phyloP scores from a whole-genome alignment of 768 basidiomycete species.

The Lentinula sp. region DNA sequence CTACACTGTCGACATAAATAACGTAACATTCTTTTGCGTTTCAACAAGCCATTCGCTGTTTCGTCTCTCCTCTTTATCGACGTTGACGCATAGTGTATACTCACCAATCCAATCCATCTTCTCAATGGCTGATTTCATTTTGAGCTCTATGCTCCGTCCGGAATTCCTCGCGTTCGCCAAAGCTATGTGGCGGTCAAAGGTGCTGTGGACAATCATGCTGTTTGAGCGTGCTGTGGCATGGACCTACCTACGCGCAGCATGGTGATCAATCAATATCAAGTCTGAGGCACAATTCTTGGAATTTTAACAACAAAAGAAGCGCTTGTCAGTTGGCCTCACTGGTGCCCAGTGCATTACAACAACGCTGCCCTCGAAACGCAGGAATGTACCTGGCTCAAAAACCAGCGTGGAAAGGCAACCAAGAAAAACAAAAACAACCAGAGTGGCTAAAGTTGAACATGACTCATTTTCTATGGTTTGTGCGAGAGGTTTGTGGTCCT shows the following conservation, averaged over 20 bases:
- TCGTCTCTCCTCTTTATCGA: background rate
- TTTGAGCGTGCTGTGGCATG: too few species aligned
- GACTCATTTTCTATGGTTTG: background rate
- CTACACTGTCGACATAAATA: background rate
- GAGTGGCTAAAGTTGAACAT: background rate
- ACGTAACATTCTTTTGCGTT: constrained; percentile 7
- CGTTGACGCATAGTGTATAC: constrained; percentile 5
- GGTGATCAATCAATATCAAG: too few species aligned
- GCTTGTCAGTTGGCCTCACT: too few species aligned
- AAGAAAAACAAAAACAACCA: background rate
- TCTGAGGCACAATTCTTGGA: too few species aligned
- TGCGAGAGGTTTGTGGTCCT: background rate
- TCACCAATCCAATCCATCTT: constrained; percentile 5
- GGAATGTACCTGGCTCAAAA: background rate
- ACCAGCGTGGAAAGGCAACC: background rate
- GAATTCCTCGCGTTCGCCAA: too few species aligned
- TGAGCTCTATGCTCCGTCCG: background rate
- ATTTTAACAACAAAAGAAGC: too few species aligned
- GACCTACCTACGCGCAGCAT: too few species aligned
- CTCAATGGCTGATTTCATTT: background rate
- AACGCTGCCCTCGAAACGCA: background rate
- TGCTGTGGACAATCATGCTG: background rate
- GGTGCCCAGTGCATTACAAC: too few species aligned
- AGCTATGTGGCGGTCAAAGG: background rate
- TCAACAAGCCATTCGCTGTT: constrained; percentile 3